These are phyloP conservation scores for Amanita molliuscula DNA, from an alignment of 768 basidiomycete genomes.

Conservation along the genomic window DNA sequence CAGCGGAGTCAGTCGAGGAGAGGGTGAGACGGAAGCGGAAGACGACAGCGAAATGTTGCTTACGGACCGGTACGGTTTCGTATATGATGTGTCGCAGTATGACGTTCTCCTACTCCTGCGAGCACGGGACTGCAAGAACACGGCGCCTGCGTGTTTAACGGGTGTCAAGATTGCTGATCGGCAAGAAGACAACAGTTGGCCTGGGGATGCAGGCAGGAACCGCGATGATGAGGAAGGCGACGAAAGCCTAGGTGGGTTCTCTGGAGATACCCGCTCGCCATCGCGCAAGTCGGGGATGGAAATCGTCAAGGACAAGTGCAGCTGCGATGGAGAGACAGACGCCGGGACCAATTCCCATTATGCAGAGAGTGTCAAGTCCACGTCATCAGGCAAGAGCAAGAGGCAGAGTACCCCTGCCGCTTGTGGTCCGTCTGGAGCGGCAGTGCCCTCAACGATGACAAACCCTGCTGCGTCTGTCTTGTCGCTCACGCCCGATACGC, in stretches of 20 bases:
- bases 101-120: slow-evolving; percentile 69
- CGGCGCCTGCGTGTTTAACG: slow-evolving; percentile 77
- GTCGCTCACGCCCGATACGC: slow-evolving; percentile 48
- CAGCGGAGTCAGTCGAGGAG: not conserved
- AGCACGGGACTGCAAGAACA: slow-evolving; percentile 60
- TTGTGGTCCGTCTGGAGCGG: slow-evolving; percentile 13
- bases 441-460: slow-evolving; percentile 13
- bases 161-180: slow-evolving; percentile 84
- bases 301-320: slow-evolving; percentile 36
- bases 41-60: slow-evolving; percentile 24
- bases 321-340: slow-evolving; percentile 28
- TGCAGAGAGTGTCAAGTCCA: slow-evolving; percentile 27
- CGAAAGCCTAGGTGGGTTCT: slow-evolving; percentile 8
- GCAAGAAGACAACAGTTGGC: slow-evolving; percentile 71
- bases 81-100: slow-evolving; percentile 78
- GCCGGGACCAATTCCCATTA: not conserved
- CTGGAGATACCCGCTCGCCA: not conserved
- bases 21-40: not conserved
- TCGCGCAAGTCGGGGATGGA: slow-evolving; percentile 23
- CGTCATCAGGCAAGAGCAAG: slow-evolving; percentile 40
- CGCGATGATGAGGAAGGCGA: slow-evolving; percentile 33
- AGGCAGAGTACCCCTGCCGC: slow-evolving; percentile 27
- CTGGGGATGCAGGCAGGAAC: slow-evolving; percentile 30
- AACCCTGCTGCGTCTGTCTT: slow-evolving; percentile 44
- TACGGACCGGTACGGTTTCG: slow-evolving; percentile 86